A percentile compares a stretch with the other conserved stretches of the same genome.
Evolutionary conservation across 2,329 filamentous ascomycete species (phyloP).

Genomic region (Ophiosphaerella korrae): DNA sequence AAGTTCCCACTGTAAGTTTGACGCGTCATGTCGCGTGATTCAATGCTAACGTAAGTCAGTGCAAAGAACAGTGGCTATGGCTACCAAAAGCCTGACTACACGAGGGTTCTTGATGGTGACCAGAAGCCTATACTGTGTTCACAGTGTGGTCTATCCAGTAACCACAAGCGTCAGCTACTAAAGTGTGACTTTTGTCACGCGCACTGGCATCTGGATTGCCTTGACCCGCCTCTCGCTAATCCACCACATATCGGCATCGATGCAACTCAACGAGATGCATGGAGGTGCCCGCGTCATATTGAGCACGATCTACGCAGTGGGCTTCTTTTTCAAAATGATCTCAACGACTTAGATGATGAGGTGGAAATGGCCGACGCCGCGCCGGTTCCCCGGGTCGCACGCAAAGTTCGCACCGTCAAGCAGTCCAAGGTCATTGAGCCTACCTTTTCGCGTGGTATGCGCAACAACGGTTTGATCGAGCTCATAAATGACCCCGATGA

Average conservation of each 20-base stretch:
- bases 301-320: slow-evolving; percentile 69
- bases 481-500: slow-evolving; percentile 52
- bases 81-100: slow-evolving; percentile 49
- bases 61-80: slow-evolving; percentile 48
- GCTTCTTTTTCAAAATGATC: slow-evolving; percentile 38
- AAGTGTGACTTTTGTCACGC: slow-evolving; percentile 82
- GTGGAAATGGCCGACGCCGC: slow-evolving; percentile 35
- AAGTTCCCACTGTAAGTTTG: slow-evolving; percentile 63
- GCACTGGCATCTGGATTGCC: slow-evolving; percentile 90
- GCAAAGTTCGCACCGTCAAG: slow-evolving; percentile 56
- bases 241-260: slow-evolving; percentile 65
- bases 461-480: slow-evolving; percentile 56
- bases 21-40: slow-evolving; percentile 32
- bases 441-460: slow-evolving; percentile 64
- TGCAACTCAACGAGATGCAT: slow-evolving; percentile 68
- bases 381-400: slow-evolving; percentile 37
- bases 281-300: slow-evolving; percentile 87
- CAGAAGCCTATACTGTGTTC: slow-evolving; percentile 79
- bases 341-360: slow-evolving; percentile 35
- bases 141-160: slow-evolving; percentile 70
- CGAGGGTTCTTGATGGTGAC: slow-evolving; percentile 73
- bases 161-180: slow-evolving; percentile 73
- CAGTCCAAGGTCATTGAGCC: slow-evolving; percentile 55
- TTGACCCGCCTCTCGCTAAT: slow-evolving; percentile 80
- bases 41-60: slow-evolving; percentile 38